Conservation (phyloP, 257 asterid species). For the Galeopsis tetrahit region DNA sequence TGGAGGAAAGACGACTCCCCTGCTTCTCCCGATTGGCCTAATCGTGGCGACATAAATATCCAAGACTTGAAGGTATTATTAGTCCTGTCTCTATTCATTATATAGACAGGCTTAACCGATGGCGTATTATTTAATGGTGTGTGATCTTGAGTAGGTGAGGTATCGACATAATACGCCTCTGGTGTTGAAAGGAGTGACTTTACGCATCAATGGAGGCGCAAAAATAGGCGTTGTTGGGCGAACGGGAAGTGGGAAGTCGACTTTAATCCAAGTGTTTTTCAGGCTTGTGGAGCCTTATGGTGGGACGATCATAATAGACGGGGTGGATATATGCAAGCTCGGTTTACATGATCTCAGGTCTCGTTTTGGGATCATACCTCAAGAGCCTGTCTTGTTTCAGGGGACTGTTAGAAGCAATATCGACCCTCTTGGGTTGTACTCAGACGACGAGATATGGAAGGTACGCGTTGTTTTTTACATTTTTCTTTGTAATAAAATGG, state of each 20-base stretch:
- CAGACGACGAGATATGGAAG: slow-evolving; percentile 89
- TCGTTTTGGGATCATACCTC: slow-evolving; percentile 85
- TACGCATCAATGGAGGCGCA: slow-evolving; percentile 63
- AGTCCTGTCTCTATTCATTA: background rate
- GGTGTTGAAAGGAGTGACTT: slow-evolving; percentile 67
- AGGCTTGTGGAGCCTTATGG: slow-evolving; percentile 71
- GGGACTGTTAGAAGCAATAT: slow-evolving; percentile 77
- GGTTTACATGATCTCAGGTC: slow-evolving; percentile 80
- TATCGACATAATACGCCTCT: slow-evolving; percentile 68
- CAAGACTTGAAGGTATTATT: slow-evolving; percentile 57
- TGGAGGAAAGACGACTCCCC: slow-evolving; percentile 47
- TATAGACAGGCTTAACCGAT: too few relatives aligned
- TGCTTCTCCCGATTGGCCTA: slow-evolving; percentile 69
- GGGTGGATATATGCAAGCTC: slow-evolving; percentile 54
- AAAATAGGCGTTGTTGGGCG: slow-evolving; percentile 82
- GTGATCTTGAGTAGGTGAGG: slow-evolving; percentile 56
- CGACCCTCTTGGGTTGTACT: slow-evolving; percentile 63
- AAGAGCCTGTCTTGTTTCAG: slow-evolving; percentile 76
- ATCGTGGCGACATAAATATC: slow-evolving; percentile 54
- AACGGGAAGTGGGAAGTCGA: slow-evolving; percentile 84
- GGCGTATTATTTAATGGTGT: background rate
- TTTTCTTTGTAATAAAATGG: background rate
- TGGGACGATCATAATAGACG: slow-evolving; percentile 70
- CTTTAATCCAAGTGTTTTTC: slow-evolving; percentile 72
- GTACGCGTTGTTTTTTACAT: slow-evolving; percentile 31